These are phyloP conservation scores for Lizonia empirigonia DNA, from an alignment of 2,329 filamentous ascomycete species.

Conservation along the genomic window DNA sequence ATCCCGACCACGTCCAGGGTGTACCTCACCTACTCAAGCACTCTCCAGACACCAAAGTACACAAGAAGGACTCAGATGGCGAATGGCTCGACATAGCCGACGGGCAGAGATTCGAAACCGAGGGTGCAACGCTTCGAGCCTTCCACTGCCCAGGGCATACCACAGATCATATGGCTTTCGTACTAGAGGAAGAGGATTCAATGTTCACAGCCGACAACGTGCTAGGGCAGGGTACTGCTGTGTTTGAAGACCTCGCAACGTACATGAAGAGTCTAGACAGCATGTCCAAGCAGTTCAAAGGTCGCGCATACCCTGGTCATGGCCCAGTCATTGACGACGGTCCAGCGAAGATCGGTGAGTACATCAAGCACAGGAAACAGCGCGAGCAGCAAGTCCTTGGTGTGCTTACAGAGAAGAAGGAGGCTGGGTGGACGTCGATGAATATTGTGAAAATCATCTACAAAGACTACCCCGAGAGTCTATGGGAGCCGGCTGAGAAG, in stretches of 20 bases:
- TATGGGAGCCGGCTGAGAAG: slow-evolving; percentile 76
- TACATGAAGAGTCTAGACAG: slow-evolving; percentile 72
- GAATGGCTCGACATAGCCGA: slow-evolving; percentile 61
- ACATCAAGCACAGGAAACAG: slow-evolving; percentile 79
- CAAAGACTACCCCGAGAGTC: slow-evolving; percentile 72
- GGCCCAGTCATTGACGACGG: slow-evolving; percentile 79
- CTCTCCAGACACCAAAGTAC: slow-evolving; percentile 67
- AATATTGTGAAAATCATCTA: slow-evolving; percentile 92
- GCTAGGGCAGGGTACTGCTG: slow-evolving; percentile 82
- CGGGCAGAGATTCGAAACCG: slow-evolving; percentile 60
- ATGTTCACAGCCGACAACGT: slow-evolving; percentile 92
- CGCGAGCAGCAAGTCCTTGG: slow-evolving; percentile 64
- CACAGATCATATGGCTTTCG: slow-evolving; percentile 78
- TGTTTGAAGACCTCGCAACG: slow-evolving; percentile 75
- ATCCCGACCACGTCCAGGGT: slow-evolving; percentile 82
- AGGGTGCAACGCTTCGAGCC: slow-evolving; percentile 71
- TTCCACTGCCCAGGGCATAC: slow-evolving; percentile 77
- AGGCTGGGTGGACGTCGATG: slow-evolving; percentile 68
- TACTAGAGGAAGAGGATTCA: slow-evolving; percentile 76
- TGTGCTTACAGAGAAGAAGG: slow-evolving; percentile 39
- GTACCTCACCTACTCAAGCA: slow-evolving; percentile 69
- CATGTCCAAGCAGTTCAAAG: slow-evolving; percentile 70
- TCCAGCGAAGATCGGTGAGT: slow-evolving; percentile 74
- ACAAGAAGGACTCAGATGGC: slow-evolving; percentile 66
- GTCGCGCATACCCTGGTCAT: slow-evolving; percentile 85